Percentiles rank a stretch among this genome's conserved stretches.
Evolutionary conservation across 2,329 filamentous ascomycete species (phyloP).

Genomic region (Colletotrichum sp.): DNA sequence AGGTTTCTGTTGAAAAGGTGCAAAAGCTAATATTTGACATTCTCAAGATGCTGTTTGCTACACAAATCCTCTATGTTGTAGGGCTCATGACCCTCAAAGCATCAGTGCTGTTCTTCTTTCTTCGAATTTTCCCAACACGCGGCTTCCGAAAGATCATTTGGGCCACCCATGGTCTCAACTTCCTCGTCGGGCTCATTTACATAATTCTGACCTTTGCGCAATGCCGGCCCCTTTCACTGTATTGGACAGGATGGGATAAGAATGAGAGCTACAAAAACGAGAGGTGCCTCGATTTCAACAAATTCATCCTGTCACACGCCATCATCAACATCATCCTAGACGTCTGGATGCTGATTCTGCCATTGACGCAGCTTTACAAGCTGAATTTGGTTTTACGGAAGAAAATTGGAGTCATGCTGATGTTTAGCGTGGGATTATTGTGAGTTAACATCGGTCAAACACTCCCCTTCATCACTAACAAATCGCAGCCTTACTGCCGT

Average conservation of each 20-base stretch:
- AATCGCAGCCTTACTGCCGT: background rate
- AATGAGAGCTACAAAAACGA: background rate
- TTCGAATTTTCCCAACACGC: slow-evolving; percentile 33
- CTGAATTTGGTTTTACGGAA: slow-evolving; percentile 23
- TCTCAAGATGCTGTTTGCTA: background rate
- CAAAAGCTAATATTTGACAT: background rate
- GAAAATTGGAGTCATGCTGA: slow-evolving; percentile 18
- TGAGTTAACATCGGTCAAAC: background rate
- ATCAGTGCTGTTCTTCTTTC: slow-evolving; percentile 35
- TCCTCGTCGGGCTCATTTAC: background rate
- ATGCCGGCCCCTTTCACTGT: background rate
- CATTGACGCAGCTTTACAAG: slow-evolving; percentile 20
- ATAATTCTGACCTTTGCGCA: background rate
- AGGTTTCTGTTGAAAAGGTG: accelerated
- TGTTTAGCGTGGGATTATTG: background rate
- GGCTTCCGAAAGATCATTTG: background rate
- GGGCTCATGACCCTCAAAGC: slow-evolving; percentile 27
- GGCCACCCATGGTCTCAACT: background rate
- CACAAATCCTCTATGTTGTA: background rate
- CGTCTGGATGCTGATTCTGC: slow-evolving; percentile 24
- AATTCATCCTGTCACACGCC: background rate
- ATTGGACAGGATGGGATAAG: background rate
- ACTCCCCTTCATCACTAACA: background rate
- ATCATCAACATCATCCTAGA: slow-evolving; percentile 26
- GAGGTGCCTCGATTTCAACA: background rate